A percentile compares a stretch with the other conserved stretches of the same genome.
Conservation (phyloP, 2,329 filamentous ascomycete species). For the Apiospora malaysiana region DNA sequence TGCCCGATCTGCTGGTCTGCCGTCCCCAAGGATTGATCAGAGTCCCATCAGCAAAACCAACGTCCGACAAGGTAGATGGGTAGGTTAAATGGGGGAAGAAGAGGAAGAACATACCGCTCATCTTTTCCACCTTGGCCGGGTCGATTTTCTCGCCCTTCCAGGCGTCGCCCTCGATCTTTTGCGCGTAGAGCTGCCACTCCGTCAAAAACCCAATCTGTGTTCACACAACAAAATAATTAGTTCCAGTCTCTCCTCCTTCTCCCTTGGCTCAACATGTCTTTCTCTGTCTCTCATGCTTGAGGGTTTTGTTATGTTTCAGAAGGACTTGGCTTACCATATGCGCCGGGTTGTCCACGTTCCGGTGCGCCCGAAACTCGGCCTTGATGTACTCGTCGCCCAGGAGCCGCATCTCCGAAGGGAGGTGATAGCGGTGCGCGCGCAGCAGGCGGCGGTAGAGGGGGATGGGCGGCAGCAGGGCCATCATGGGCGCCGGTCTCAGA, state of each 20-base stretch:
- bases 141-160: conserved; percentile 90
- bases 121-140: conserved; percentile 81
- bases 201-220: conserved; percentile 88
- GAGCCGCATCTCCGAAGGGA: conserved; percentile 76
- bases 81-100: conserved; percentile 14
- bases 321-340: conserved; percentile 72
- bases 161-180: conserved; percentile 84
- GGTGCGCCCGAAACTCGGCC: conserved; percentile 86
- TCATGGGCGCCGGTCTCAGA: conserved; percentile 41
- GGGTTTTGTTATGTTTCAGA: background rate
- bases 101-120: conserved; percentile 74
- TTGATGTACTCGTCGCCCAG: conserved; percentile 94
- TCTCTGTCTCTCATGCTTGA: background rate
- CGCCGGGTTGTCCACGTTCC: conserved; percentile 83
- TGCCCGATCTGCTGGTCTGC: conserved; percentile 91
- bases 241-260: background rate
- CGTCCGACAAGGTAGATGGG: too few relatives aligned
- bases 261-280: too few relatives aligned
- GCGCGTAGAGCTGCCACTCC: conserved; percentile 95
- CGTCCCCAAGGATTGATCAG: background rate
- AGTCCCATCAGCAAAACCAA: background rate
- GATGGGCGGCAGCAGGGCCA: conserved; percentile 84
- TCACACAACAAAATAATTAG: too few relatives aligned
- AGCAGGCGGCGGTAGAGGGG: conserved; percentile 88
- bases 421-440: conserved; percentile 80